These are phyloP conservation scores for Thuidium tamariscinum DNA, from an alignment of 225 moss, liverwort and hornwort genomes.

Conservation along the genomic window DNA sequence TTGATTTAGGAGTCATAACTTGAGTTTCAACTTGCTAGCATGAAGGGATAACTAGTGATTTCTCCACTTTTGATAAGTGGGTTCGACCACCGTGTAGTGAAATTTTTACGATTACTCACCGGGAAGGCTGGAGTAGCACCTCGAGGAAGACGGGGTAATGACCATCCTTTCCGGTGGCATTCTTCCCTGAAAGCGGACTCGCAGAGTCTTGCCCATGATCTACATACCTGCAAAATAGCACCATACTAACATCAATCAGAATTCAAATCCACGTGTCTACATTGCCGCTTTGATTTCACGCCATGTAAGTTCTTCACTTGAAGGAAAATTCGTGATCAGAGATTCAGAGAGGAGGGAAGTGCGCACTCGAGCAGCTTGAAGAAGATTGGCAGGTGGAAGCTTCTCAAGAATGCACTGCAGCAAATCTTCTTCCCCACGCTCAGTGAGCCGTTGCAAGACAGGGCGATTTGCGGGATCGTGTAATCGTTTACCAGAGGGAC, in stretches of 20 bases:
- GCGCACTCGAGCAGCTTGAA: constrained; percentile 38
- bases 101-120: neutral
- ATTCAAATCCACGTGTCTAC: neutral
- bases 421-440: constrained; percentile 45
- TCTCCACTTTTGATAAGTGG: neutral
- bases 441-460: constrained; percentile 35
- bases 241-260: neutral
- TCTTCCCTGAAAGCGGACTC: constrained; percentile 36
- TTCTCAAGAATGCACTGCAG: constrained; percentile 40
- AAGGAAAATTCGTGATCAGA: neutral
- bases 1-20: neutral
- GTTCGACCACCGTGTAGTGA: neutral
- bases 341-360: neutral
- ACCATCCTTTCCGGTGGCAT: constrained; percentile 44
- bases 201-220: constrained; percentile 40
- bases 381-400: constrained; percentile 38
- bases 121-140: constrained; percentile 42
- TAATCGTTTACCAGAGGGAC: constrained; percentile 1
- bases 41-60: neutral
- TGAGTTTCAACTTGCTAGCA: neutral
- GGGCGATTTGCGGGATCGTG: neutral
- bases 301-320: neutral
- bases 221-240: constrained; percentile 27
- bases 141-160: constrained; percentile 43
- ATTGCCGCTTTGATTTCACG: neutral